These are phyloP conservation scores for Tillandsia leiboldiana DNA, from an alignment of 176 grass and related monocot species.

Conservation along the genomic window DNA sequence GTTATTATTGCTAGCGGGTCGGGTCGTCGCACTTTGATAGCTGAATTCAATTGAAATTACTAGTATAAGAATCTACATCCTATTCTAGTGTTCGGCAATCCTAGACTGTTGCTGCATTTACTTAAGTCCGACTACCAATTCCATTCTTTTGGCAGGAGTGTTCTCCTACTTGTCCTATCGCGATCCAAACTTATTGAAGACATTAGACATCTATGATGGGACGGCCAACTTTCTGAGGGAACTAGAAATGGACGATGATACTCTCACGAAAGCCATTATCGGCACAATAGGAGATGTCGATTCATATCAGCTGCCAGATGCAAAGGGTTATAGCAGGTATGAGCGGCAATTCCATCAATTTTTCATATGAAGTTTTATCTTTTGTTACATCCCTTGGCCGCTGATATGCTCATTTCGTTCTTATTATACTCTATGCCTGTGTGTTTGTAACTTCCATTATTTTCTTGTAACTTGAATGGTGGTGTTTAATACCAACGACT, in stretches of 20 bases:
- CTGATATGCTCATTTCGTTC: background rate
- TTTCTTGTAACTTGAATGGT: constrained; percentile 4
- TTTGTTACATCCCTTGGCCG: background rate
- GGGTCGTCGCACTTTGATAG: background rate
- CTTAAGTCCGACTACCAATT: background rate
- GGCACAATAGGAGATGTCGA: constrained; percentile 93
- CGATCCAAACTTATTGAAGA: constrained; percentile 97
- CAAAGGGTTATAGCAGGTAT: constrained; percentile 99
- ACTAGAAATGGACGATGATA: constrained; percentile 73
- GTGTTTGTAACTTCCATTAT: background rate
- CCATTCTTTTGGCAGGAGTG: constrained; percentile 46
- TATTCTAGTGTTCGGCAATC: too few relatives aligned
- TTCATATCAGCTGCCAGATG: constrained; percentile 92
- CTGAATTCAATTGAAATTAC: background rate
- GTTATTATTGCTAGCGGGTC: too few relatives aligned
- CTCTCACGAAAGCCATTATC: constrained; percentile 94
- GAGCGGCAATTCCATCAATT: constrained; percentile 1
- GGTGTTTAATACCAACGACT: background rate
- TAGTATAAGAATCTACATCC: too few relatives aligned
- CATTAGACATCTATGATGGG: constrained; percentile 81
- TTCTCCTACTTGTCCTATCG: constrained; percentile 98
- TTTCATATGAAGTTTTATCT: background rate
- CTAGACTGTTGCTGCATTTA: too few relatives aligned
- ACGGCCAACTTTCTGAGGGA: constrained; percentile 86
- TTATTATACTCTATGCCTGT: background rate